phyloP scores from a whole-genome alignment of 1,284 basidiomycete genomes.

The Kwoniella shivajii region DNA sequence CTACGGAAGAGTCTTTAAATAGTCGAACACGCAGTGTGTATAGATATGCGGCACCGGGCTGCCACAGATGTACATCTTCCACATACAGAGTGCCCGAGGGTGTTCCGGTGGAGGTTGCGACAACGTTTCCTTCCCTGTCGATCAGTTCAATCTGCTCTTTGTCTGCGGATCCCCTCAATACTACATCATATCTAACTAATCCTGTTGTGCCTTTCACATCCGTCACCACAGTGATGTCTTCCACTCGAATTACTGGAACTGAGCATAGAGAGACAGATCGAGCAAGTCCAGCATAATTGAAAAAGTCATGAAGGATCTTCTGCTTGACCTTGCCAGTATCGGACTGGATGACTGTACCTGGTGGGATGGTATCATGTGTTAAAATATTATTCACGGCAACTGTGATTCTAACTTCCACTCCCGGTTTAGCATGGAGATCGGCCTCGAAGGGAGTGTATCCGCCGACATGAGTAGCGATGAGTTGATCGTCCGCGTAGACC shows the following conservation, averaged over 20 bases:
- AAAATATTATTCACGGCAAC: slow-evolving; percentile 31
- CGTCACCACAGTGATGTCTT: slow-evolving; percentile 29
- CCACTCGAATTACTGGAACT: slow-evolving; percentile 15
- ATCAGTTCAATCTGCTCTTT: slow-evolving; percentile 3
- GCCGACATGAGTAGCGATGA: slow-evolving; percentile 25
- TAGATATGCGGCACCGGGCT: not conserved
- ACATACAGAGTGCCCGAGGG: not conserved
- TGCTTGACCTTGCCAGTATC: slow-evolving; percentile 20
- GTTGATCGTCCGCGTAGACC: slow-evolving; percentile 28
- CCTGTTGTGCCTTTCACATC: slow-evolving; percentile 20
- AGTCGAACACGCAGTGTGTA: slow-evolving; percentile 16
- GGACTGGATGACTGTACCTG: slow-evolving; percentile 17
- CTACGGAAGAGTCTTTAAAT: not conserved
- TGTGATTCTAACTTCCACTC: slow-evolving; percentile 24
- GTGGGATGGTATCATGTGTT: slow-evolving; percentile 31
- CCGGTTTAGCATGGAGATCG: slow-evolving; percentile 23
- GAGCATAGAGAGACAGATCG: slow-evolving; percentile 27
- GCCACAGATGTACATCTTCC: not conserved
- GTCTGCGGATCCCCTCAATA: not conserved
- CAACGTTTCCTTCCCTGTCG: not conserved
- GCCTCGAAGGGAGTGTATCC: slow-evolving; percentile 35
- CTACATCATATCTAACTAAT: slow-evolving; percentile 21
- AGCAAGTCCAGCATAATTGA: slow-evolving; percentile 34
- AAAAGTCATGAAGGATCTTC: slow-evolving; percentile 36
- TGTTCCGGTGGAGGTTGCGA: not conserved